A percentile compares a stretch with the other conserved stretches of the same genome.
These are phyloP conservation scores for Erodium texanum DNA, from an alignment of 441 rosid genomes.

Conservation along the genomic window DNA sequence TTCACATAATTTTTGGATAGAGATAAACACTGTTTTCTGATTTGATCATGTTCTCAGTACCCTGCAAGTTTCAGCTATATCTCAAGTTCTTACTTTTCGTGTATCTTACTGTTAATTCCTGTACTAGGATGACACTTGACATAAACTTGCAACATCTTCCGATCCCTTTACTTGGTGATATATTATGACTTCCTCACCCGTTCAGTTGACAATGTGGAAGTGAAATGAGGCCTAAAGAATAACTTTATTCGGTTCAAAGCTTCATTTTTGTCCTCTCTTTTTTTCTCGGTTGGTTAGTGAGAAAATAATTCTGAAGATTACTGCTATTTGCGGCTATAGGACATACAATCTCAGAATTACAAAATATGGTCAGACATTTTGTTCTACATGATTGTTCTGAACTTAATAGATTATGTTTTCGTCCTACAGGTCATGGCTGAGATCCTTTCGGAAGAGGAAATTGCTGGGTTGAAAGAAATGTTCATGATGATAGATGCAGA, in stretches of 20 bases:
- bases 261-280: not conserved
- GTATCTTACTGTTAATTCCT: not conserved
- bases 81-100: not conserved
- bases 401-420: too few relatives aligned
- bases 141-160: not conserved
- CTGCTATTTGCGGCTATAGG: not conserved
- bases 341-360: too few relatives aligned
- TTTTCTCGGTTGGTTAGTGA: not conserved
- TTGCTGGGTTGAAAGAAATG: conserved; percentile 87
- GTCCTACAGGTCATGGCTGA: conserved; percentile 91
- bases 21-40: not conserved
- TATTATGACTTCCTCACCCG: not conserved
- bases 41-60: not conserved
- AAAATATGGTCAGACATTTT: not conserved
- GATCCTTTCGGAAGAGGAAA: conserved; percentile 87
- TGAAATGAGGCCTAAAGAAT: not conserved
- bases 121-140: not conserved
- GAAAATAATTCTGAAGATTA: not conserved
- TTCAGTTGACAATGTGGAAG: not conserved
- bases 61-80: not conserved
- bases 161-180: not conserved
- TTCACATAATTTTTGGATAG: not conserved
- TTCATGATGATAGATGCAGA: conserved; percentile 93
- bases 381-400: not conserved
- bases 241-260: not conserved